Conservation (phyloP, 2,329 filamentous ascomycete species). For the Podosphaera xanthii region DNA sequence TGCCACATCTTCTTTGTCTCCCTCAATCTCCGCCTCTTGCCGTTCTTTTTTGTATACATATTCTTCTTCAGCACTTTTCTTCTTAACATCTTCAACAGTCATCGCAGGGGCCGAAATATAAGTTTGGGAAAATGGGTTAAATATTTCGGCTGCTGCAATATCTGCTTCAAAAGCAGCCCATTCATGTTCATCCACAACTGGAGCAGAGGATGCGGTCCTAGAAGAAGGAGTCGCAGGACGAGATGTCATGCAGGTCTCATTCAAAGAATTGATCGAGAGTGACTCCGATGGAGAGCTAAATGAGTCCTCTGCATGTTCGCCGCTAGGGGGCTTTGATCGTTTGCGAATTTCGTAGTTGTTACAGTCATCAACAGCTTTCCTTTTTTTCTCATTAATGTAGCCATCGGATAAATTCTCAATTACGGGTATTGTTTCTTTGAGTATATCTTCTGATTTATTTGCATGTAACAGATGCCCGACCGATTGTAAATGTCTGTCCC, state of each 20-base stretch:
- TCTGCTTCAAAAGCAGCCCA: slow-evolving; percentile 79
- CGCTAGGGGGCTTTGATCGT: slow-evolving; percentile 19
- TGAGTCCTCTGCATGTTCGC: slow-evolving; percentile 16
- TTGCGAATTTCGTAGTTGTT: slow-evolving; percentile 17
- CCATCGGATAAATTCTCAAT: neutral
- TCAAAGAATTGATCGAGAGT: slow-evolving; percentile 1
- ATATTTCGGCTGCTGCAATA: slow-evolving; percentile 28
- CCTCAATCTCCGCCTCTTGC: slow-evolving; percentile 32
- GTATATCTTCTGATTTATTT: slow-evolving; percentile 11
- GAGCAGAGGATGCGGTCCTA: slow-evolving; percentile 16
- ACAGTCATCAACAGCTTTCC: slow-evolving; percentile 22
- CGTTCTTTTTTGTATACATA: slow-evolving; percentile 24
- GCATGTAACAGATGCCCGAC: slow-evolving; percentile 21
- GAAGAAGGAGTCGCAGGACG: slow-evolving; percentile 34
- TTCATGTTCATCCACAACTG: slow-evolving; percentile 47
- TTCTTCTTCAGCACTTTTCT: slow-evolving; percentile 26
- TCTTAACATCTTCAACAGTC: slow-evolving; percentile 37
- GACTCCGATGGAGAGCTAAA: slow-evolving; percentile 8
- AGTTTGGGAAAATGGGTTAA: slow-evolving; percentile 21
- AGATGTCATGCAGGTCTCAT: slow-evolving; percentile 38
- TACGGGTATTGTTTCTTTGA: slow-evolving; percentile 2
- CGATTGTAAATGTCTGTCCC: slow-evolving; percentile 37
- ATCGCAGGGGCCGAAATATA: slow-evolving; percentile 48
- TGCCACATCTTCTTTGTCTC: slow-evolving; percentile 54
- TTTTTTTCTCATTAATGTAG: slow-evolving; percentile 22